These are phyloP conservation scores for Fusarium foetens DNA, from an alignment of 2,329 filamentous ascomycete genomes.

Conservation along the genomic window DNA sequence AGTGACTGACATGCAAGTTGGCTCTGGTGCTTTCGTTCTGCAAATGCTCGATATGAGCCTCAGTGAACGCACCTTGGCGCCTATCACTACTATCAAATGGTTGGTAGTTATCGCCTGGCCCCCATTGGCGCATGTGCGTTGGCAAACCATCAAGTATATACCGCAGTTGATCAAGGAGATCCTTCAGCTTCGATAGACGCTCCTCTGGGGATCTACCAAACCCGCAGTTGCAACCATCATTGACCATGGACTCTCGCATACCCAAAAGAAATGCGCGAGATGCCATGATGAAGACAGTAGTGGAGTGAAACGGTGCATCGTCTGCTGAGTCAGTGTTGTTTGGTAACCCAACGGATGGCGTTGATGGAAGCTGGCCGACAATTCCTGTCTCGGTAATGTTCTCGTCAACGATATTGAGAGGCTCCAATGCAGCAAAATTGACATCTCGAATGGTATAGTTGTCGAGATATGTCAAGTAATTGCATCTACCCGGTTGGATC, in stretches of 20 bases:
- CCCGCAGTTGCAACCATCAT: slow-evolving; percentile 1
- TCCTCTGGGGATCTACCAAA: neutral
- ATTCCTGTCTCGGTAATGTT: neutral
- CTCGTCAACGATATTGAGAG: neutral
- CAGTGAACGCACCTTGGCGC: neutral
- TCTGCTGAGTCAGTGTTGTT: neutral
- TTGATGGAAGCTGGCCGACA: neutral
- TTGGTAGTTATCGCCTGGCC: neutral
- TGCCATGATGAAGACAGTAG: neutral
- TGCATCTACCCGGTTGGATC: neutral
- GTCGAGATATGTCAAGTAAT: neutral
- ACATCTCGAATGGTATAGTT: neutral
- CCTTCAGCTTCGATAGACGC: neutral
- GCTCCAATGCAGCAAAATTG: neutral
- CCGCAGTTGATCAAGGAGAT: neutral
- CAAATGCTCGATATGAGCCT: neutral
- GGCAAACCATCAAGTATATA: neutral
- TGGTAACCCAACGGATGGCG: neutral
- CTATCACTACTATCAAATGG: accelerated
- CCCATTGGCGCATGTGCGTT: neutral
- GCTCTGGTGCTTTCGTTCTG: neutral
- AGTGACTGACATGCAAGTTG: neutral
- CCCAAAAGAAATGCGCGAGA: neutral
- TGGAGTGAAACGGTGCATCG: neutral
- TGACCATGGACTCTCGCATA: slow-evolving; percentile 4